Evolutionary conservation across 164 flowering plant genomes (phyloP), one percentile per base, ranked within the genome.

Genomic region (Umbellularia californica): DNA sequence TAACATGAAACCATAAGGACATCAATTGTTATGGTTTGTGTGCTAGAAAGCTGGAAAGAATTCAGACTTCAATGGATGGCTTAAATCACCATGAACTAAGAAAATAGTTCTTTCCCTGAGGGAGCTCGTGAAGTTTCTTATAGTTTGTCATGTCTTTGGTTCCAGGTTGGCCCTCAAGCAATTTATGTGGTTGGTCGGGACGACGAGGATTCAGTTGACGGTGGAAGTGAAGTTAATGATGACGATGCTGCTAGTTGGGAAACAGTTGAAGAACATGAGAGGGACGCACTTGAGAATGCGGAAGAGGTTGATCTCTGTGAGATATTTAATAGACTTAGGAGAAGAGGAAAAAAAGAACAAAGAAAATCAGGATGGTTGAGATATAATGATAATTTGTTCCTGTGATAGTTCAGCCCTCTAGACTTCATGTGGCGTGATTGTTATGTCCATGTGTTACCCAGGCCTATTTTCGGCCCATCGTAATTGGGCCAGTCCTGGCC

Each of bases 121-220:
- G 27, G 47, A 30, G 70, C 2, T 69, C 58, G 5, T 47, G 27
- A 64, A 20, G 24, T 69, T 41, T 69, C 9, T 20, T 35, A 19
- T 69, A 41, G 71, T 50, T 41, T 2, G 35, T 65, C 52, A 23
- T 58, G 65, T 17, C 70, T 65, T 77, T 84, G 62, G 72, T 76
- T 19, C 67, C 78, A 96, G 99, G 99, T 96, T 81, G 99, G 99
- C 28, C 99, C 99, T 83, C 99, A 94, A 84, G 98, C 98, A 76
- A 80, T 96, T 69, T 96, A 90, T 86, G 98, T 96, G 74, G 97
- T 96, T 81, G 98, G 92, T 50, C 93, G 97, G 50, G 97, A 94
- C 81, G 97, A 89, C 71, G 98, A 91, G 75, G 97, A 87, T 1
- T 91, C 98, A 24, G 72, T 89, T 82, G 93, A 81, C 66, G 86